Percentiles rank a stretch among this genome's conserved stretches.
phyloP scores from a whole-genome alignment of 2,329 filamentous ascomycete species.

The Massarina eburnea region DNA sequence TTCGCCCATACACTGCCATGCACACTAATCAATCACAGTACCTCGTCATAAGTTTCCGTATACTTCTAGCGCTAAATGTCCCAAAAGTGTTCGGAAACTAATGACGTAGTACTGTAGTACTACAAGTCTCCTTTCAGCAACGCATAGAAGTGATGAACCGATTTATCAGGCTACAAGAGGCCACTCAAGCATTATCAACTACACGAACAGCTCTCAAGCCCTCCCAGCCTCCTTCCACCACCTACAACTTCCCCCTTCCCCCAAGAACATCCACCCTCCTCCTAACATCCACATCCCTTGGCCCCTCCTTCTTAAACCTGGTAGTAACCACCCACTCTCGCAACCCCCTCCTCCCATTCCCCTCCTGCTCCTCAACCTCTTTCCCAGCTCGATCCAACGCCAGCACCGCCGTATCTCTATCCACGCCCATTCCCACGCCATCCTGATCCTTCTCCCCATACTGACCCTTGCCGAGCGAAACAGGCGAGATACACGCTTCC shows the following conservation, averaged over 20 bases:
- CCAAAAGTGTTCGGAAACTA: too few relatives aligned
- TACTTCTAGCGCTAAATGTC: too few relatives aligned
- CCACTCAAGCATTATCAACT: too few relatives aligned
- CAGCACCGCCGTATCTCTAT: constrained; percentile 56
- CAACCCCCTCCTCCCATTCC: constrained; percentile 52
- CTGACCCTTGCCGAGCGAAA: constrained; percentile 43
- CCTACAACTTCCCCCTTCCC: background rate
- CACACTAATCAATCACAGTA: too few relatives aligned
- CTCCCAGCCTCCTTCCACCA: background rate
- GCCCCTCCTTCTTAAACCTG: constrained; percentile 59
- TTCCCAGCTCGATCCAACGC: constrained; percentile 57
- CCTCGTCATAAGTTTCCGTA: too few relatives aligned
- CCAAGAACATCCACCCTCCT: constrained; percentile 42
- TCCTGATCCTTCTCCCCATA: constrained; percentile 36
- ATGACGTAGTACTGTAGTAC: too few relatives aligned
- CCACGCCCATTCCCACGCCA: constrained; percentile 27
- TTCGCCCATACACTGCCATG: too few relatives aligned
- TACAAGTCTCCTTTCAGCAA: too few relatives aligned
- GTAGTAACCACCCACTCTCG: constrained; percentile 59
- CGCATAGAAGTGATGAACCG: too few relatives aligned
- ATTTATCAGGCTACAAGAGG: too few relatives aligned
- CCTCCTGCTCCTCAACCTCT: constrained; percentile 57
- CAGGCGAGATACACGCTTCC: constrained; percentile 46
- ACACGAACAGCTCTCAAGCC: too few relatives aligned
- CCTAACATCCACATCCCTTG: constrained; percentile 57